Evolutionary conservation across 2,329 filamentous ascomycete species (phyloP).

Genomic region (Arthrinium puccinioides): DNA sequence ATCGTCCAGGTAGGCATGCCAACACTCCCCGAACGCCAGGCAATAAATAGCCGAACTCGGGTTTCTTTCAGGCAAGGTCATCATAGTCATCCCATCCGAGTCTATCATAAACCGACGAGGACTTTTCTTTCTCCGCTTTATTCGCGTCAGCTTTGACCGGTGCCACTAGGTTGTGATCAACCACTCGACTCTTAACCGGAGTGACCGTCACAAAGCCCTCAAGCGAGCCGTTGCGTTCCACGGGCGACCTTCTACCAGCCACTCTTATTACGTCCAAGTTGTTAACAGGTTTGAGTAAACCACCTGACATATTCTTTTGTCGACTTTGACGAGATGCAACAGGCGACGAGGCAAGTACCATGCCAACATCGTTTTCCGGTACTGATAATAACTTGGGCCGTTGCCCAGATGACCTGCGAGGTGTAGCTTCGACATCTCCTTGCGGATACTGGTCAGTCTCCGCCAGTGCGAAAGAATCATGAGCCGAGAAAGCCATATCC

Average conservation of each 20-base stretch:
- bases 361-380: constrained; percentile 15
- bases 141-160: constrained; percentile 6
- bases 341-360: constrained; percentile 22
- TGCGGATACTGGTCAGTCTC: constrained; percentile 13
- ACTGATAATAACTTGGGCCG: constrained; percentile 13
- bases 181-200: constrained; percentile 12
- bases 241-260: constrained; percentile 23
- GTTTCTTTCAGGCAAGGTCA: constrained; percentile 27
- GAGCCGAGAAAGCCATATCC: constrained; percentile 23
- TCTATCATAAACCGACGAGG: constrained; percentile 42
- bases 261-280: constrained; percentile 21
- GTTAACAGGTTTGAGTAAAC: constrained; percentile 12
- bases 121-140: constrained; percentile 11
- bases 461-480: constrained; percentile 19
- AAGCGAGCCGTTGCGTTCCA: constrained; percentile 10
- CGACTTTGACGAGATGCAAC: constrained; percentile 14
- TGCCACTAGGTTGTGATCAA: neutral
- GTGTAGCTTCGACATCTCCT: constrained; percentile 15
- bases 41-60: neutral
- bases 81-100: constrained; percentile 50
- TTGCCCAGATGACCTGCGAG: constrained; percentile 10
- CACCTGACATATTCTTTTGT: constrained; percentile 9
- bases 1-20: neutral
- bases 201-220: constrained; percentile 14
- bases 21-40: neutral